These are phyloP conservation scores for Venturia asperata DNA, from an alignment of 2,329 filamentous ascomycete species.

Conservation along the genomic window DNA sequence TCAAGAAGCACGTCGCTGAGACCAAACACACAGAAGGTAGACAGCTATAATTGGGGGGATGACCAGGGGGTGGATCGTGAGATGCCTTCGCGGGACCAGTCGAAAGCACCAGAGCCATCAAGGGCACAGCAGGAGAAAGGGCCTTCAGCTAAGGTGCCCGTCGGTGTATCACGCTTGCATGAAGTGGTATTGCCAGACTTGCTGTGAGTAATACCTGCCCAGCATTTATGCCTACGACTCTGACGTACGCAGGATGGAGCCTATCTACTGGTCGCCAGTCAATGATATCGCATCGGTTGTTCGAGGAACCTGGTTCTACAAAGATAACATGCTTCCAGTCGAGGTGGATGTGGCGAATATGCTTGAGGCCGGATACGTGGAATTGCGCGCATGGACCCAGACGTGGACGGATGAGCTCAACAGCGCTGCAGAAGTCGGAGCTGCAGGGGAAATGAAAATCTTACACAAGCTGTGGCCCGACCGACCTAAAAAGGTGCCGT, in stretches of 20 bases:
- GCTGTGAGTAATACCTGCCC: slow-evolving; percentile 28
- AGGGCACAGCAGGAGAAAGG: slow-evolving; percentile 29
- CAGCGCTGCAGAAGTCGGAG: slow-evolving; percentile 83
- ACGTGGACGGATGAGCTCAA: slow-evolving; percentile 89
- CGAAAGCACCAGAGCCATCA: slow-evolving; percentile 14
- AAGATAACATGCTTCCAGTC: slow-evolving; percentile 86
- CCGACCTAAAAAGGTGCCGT: slow-evolving; percentile 48
- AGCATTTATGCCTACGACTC: slow-evolving; percentile 24
- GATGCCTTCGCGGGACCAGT: slow-evolving; percentile 16
- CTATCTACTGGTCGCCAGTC: slow-evolving; percentile 94
- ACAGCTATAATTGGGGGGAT: slow-evolving; percentile 46
- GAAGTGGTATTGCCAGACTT: slow-evolving; percentile 75
- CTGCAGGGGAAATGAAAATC: slow-evolving; percentile 85
- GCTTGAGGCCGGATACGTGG: slow-evolving; percentile 81
- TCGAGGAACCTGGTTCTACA: slow-evolving; percentile 94
- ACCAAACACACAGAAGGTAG: slow-evolving; percentile 24
- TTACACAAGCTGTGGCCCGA: slow-evolving; percentile 75
- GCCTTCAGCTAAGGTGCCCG: slow-evolving; percentile 58
- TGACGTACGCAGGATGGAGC: slow-evolving; percentile 64
- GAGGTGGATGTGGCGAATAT: slow-evolving; percentile 82
- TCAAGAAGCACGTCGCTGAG: slow-evolving; percentile 19
- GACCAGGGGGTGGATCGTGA: slow-evolving; percentile 20
- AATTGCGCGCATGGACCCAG: slow-evolving; percentile 79
- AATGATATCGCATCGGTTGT: slow-evolving; percentile 79
- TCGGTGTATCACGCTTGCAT: slow-evolving; percentile 85